Percentiles rank a stretch among this genome's conserved stretches.
phyloP scores from a whole-genome alignment of 2,329 filamentous ascomycete species.

The Cryphonectria parasitica region DNA sequence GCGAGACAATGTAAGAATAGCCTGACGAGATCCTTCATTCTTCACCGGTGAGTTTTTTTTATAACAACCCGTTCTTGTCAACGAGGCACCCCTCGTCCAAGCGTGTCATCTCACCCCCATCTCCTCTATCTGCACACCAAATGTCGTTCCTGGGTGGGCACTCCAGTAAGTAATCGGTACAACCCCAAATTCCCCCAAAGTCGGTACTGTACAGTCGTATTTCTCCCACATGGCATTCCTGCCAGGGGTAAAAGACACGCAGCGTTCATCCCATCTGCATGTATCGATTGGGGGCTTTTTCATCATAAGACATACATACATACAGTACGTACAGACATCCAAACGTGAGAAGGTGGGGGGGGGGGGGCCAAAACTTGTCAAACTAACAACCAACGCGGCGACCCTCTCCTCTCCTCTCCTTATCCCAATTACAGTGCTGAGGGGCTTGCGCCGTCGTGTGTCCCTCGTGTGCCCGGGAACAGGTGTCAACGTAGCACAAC shows the following conservation, averaged over 20 bases:
- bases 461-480: neutral
- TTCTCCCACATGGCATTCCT: neutral
- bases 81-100: too few species aligned
- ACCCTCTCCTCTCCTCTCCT: neutral
- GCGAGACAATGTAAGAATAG: slow-evolving; percentile 14
- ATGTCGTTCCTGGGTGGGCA: neutral
- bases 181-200: neutral
- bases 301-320: neutral
- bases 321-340: neutral
- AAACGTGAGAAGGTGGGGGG: neutral
- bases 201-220: neutral
- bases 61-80: neutral
- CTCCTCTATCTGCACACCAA: neutral
- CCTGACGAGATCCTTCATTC: neutral
- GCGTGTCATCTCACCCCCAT: neutral
- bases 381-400: neutral
- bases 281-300: neutral
- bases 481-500: neutral
- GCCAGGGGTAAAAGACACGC: neutral
- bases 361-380: neutral
- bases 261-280: neutral
- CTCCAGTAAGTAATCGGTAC: neutral
- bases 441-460: slow-evolving; percentile 16
- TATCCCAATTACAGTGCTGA: slow-evolving; percentile 22
- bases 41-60: neutral